Base-by-base conservation (phyloP, 176 grass and related monocot species). In the Metroxylon sagu region DNA sequence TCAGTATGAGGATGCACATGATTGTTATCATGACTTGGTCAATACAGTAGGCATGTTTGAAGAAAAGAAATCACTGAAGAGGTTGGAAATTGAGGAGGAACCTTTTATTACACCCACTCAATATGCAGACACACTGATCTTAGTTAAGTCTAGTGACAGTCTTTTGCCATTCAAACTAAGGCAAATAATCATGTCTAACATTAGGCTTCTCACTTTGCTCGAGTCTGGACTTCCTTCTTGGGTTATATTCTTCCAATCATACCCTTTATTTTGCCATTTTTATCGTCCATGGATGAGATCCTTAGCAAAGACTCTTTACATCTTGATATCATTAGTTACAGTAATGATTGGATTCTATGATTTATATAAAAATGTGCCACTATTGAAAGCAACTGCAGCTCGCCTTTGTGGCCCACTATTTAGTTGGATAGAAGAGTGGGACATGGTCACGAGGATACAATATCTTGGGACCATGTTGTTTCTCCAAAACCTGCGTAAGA, bases 211-310 rank as follows among this genome's bases (percentile, higher is more conserved):
- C 49, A 86, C 82, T 25, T 71, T 95, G 49, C 77, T 95, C 0
- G 90, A 95, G 79, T 90, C 80, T 0, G 90, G 90, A 5, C 74
- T 95, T 5, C 90, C 90, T 19, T 23, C 80, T 2, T 95, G 90
- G 90, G 90, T 90, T n/a, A 86, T 95, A 64, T 84, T 95, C 68
- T 65, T 90, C 54, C 90, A 95, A 61, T 95, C 90, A 3, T 95
- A 95, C 67, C 90, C 90, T 31, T 49, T 95, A 18, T 39, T 95
- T 8, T 87, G 86, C 64, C 77, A 87, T 50, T 51, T 87, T 14
- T 95, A 95, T 74, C 79, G 83, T 4, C 90, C 90, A 0, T 95
- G 86, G 83, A 95, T 95, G 90, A 75, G 90, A 4, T 83, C 83
- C 3, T 58, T 87, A 15, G 90, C 57, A 14, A 76, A 74, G 48